phyloP scores from a whole-genome alignment of 2,329 filamentous ascomycete genomes.

The Aspergillus proliferans region DNA sequence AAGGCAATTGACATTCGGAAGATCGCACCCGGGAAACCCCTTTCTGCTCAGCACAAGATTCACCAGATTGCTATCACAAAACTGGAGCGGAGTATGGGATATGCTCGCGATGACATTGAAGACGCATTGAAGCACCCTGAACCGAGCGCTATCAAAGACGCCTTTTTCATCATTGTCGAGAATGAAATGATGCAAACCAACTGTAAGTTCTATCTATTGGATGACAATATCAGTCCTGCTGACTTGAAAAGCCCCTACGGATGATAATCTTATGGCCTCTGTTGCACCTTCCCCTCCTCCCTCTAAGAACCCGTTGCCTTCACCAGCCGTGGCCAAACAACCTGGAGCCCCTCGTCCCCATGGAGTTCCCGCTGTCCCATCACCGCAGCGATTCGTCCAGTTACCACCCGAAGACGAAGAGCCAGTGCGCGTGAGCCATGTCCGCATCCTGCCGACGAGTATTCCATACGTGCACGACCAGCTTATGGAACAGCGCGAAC shows the following conservation, averaged over 20 bases:
- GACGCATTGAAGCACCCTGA: slow-evolving; percentile 88
- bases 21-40: slow-evolving; percentile 71
- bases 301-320: slow-evolving; percentile 12
- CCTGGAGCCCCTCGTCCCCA: slow-evolving; percentile 12
- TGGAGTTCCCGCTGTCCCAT: slow-evolving; percentile 1
- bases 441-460: slow-evolving; percentile 86
- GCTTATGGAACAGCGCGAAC: slow-evolving; percentile 62
- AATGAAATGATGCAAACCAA: slow-evolving; percentile 96
- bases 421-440: slow-evolving; percentile 66
- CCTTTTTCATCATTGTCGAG: slow-evolving; percentile 94
- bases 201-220: slow-evolving; percentile 54
- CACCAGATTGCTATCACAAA: slow-evolving; percentile 91
- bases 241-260: slow-evolving; percentile 26
- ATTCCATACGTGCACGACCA: slow-evolving; percentile 85
- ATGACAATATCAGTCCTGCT: not conserved
- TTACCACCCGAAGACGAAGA: slow-evolving; percentile 27
- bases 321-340: slow-evolving; percentile 14
- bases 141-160: slow-evolving; percentile 96
- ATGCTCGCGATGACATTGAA: slow-evolving; percentile 88
- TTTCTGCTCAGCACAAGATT: slow-evolving; percentile 77
- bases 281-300: slow-evolving; percentile 26
- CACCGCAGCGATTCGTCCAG: slow-evolving; percentile 15
- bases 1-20: slow-evolving; percentile 80
- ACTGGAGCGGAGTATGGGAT: slow-evolving; percentile 96
- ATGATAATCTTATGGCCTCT: slow-evolving; percentile 27